A percentile compares a stretch with the other conserved stretches of the same genome.
Conservation (phyloP, 2,329 filamentous ascomycete species). For the Nemania sp. region DNA sequence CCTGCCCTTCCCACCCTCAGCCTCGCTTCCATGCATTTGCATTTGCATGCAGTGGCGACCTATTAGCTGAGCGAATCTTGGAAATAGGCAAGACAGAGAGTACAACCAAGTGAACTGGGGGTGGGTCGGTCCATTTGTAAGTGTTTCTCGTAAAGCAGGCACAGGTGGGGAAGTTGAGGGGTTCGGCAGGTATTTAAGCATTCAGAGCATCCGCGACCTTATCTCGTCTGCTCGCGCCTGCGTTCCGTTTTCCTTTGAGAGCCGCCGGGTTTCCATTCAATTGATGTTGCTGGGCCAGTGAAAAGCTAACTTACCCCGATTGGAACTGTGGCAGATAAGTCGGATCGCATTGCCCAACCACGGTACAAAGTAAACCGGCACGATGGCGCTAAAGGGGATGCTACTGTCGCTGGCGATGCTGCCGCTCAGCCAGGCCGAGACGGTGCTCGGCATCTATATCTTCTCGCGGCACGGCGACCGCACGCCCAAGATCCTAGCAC, state of each 20-base stretch:
- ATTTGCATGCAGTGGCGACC: too few relatives aligned
- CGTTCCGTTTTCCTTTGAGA: background rate
- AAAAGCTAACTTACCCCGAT: too few relatives aligned
- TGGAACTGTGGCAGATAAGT: too few relatives aligned
- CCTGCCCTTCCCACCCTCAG: too few relatives aligned
- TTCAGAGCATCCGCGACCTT: background rate
- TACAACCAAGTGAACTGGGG: too few relatives aligned
- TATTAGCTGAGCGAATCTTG: too few relatives aligned
- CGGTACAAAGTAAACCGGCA: too few relatives aligned
- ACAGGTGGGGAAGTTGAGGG: background rate
- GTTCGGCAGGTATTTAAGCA: background rate
- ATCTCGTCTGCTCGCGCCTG: background rate
- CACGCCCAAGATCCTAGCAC: constrained; percentile 73
- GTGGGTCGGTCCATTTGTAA: too few relatives aligned
- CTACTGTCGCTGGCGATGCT: constrained; percentile 45
- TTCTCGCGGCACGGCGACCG: constrained; percentile 91
- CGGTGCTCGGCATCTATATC: constrained; percentile 79
- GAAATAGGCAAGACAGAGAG: too few relatives aligned
- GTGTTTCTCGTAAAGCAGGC: background rate
- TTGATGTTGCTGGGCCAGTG: background rate
- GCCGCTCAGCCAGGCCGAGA: constrained; percentile 56
- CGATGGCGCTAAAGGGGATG: constrained; percentile 47
- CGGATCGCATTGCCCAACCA: too few relatives aligned
- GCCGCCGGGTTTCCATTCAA: background rate
- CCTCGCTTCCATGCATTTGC: too few relatives aligned